Evolutionary conservation across 2,329 filamentous ascomycete genomes (phyloP), one percentile per base, ranked within the genome.

Genomic region (Keithomyces neogunnii): DNA sequence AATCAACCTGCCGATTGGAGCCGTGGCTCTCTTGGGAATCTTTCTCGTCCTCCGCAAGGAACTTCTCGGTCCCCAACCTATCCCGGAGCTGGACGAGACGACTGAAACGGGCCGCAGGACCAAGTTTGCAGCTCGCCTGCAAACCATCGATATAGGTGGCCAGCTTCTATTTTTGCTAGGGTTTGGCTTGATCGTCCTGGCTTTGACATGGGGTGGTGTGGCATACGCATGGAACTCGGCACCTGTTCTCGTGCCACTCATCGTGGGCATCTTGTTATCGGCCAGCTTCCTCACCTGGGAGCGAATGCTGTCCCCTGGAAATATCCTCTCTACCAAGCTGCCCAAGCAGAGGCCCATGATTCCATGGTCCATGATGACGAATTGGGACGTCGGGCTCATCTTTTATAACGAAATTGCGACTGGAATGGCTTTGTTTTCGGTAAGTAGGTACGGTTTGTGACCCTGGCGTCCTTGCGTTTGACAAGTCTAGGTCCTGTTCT

Each of bases 311-410:
- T 69, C 70, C 4, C 73, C 80, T 0, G 76, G 73, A 0, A 68
- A 70, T 1, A 47, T 66, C 2, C 64, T 83, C 30, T 67, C 74
- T 0, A 63, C 70, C 3, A 61, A 68, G n/a, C 74, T 81, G 33
- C 75, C 79, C 2, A 67, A 64, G 45, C 80, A 85, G 57, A 71
- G 73, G 42, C 70, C 83, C 7, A 86, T 87, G 82, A 72, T 88
- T 11, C 82, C 83, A 0, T 84, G 81, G 63, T 66, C 71, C 6
- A 65, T 87, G 26, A 71, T 87, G 45, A 64, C 67, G 3, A 73
- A 77, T 50, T 73, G 75, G 35, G 82, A 88, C 55, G 77, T 81
- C 1, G 69, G 73, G 0, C 68, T 86, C n/a, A 63, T 87, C n/a
- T 77, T 81, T 54, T 76, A 77, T 52, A 73, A 84, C 56, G 82